Conservation (phyloP, 2,329 filamentous ascomycete species). For the Exophiala sideris region DNA sequence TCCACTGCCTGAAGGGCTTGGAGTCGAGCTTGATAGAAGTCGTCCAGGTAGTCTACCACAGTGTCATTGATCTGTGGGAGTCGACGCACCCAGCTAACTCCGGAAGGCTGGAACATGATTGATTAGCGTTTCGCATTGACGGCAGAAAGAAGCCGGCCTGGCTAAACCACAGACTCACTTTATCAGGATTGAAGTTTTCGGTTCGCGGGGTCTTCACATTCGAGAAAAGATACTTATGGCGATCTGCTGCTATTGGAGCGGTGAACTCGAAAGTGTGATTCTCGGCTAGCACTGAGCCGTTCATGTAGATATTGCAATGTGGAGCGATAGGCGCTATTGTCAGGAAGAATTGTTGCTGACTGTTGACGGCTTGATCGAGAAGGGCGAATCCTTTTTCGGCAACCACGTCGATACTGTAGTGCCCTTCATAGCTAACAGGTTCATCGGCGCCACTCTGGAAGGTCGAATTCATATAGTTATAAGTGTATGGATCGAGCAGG, state of each 20-base stretch:
- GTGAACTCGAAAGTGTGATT: constrained; percentile 24
- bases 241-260: constrained; percentile 50
- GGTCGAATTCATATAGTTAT: constrained; percentile 63
- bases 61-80: constrained; percentile 45
- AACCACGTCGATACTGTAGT: constrained; percentile 59
- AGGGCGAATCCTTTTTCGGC: constrained; percentile 58
- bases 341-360: constrained; percentile 62
- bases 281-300: no score
- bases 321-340: constrained; percentile 64
- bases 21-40: constrained; percentile 50
- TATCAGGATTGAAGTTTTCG: constrained; percentile 63
- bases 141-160: no score
- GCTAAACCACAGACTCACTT: constrained; percentile 34
- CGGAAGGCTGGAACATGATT: constrained; percentile 34
- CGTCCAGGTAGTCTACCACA: constrained; percentile 50
- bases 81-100: constrained; percentile 45
- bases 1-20: constrained; percentile 53
- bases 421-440: constrained; percentile 54
- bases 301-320: constrained; percentile 52
- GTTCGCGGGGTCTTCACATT: constrained; percentile 59
- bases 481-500: constrained; percentile 52
- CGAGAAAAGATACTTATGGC: constrained; percentile 61
- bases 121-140: no score
- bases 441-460: constrained; percentile 58
- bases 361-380: constrained; percentile 56